Conservation (phyloP, 2,329 filamentous ascomycete species). For the Sporothrix schenckii region DNA sequence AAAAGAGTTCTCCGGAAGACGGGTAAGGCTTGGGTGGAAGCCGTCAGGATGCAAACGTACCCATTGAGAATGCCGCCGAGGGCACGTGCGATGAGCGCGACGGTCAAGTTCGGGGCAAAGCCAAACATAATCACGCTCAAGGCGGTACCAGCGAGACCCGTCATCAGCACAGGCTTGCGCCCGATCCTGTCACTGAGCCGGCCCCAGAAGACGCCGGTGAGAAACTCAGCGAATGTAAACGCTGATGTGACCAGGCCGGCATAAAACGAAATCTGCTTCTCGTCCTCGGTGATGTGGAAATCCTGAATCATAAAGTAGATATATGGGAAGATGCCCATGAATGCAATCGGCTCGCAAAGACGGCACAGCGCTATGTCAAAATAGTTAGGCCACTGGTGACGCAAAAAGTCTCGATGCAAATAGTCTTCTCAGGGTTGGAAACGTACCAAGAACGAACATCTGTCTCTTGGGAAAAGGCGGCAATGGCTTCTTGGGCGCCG, state of each 20-base stretch:
- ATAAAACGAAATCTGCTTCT: conserved; percentile 83
- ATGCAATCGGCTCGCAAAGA: conserved; percentile 97
- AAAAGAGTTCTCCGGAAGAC: not conserved
- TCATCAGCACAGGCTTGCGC: conserved; percentile 87
- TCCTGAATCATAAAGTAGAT: conserved; percentile 97
- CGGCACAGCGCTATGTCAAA: conserved; percentile 76
- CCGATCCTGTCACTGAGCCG: conserved; percentile 88
- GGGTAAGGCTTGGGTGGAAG: not conserved
- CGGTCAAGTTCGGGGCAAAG: conserved; percentile 78
- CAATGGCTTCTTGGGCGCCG: conserved; percentile 29
- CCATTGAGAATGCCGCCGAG: conserved; percentile 91
- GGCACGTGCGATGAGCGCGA: conserved; percentile 84
- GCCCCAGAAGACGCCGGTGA: conserved; percentile 90
- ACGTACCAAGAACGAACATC: conserved; percentile 46
- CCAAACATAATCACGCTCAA: conserved; percentile 92
- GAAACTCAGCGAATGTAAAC: conserved; percentile 94
- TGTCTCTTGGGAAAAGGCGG: conserved; percentile 46
- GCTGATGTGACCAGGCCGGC: conserved; percentile 95
- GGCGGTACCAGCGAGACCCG: conserved; percentile 86
- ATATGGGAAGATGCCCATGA: conserved; percentile 99
- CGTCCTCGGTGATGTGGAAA: conserved; percentile 79
- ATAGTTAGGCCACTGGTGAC: not conserved
- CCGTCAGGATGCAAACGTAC: conserved; percentile 53
- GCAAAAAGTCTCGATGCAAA: not conserved
- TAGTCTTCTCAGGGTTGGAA: not conserved